Percentiles rank a stretch among this genome's conserved stretches.
These are phyloP conservation scores for Pezicula neosporulosa DNA, from an alignment of 2,329 filamentous ascomycete species.

Conservation along the genomic window DNA sequence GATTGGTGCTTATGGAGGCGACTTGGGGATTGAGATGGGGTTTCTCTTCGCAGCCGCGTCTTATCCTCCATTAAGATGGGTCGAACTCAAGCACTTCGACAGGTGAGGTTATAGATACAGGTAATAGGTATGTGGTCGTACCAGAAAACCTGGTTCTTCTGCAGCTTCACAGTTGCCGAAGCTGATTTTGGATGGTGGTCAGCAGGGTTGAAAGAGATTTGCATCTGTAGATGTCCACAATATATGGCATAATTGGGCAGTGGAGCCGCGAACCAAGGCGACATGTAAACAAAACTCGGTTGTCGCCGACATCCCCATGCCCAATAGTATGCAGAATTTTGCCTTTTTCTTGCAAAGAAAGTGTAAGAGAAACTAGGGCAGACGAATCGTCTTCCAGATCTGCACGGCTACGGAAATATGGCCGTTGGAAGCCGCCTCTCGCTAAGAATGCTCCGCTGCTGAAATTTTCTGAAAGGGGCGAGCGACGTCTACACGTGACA, in stretches of 20 bases:
- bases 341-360: not conserved
- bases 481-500: no score
- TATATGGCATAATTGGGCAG: no score
- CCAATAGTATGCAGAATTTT: no score
- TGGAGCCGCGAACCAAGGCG: no score
- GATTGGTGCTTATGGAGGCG: constrained; percentile 47
- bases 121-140: not conserved
- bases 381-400: no score
- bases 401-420: no score
- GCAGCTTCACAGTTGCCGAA: not conserved
- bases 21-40: constrained; percentile 50
- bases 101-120: constrained; percentile 20
- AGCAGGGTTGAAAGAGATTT: no score
- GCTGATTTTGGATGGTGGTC: not conserved
- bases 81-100: constrained; percentile 44
- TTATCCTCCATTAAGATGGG: constrained; percentile 43
- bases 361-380: not conserved
- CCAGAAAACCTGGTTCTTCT: not conserved
- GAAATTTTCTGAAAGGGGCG: no score
- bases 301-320: not conserved
- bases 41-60: constrained; percentile 43
- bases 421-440: no score
- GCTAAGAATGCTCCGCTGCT: no score
- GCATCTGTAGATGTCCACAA: no score
- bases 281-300: not conserved